phyloP scores from a whole-genome alignment of 2,329 filamentous ascomycete species.

The Aspergillus fumigatiaffinis region DNA sequence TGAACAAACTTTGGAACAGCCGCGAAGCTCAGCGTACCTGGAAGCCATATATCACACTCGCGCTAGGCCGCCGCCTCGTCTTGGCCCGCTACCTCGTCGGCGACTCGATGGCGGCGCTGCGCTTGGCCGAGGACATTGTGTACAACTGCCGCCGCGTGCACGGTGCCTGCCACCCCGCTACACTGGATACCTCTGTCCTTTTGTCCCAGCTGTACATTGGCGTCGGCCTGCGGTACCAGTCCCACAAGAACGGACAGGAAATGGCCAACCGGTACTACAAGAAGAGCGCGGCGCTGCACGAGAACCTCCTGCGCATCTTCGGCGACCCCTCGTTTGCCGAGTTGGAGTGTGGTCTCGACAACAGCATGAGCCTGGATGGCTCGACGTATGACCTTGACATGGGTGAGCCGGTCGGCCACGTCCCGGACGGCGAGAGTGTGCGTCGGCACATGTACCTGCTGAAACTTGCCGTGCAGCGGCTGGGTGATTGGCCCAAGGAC shows the following conservation, averaged over 20 bases:
- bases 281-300: conserved; percentile 34
- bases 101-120: conserved; percentile 42
- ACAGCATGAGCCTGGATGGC: conserved; percentile 9
- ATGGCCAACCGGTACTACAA: conserved; percentile 39
- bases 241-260: conserved; percentile 27
- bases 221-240: conserved; percentile 33
- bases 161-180: conserved; percentile 44
- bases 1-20: conserved; percentile 43
- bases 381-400: conserved; percentile 7
- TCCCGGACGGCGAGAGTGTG: conserved; percentile 23
- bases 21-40: conserved; percentile 43
- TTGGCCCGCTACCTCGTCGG: conserved; percentile 48
- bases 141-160: conserved; percentile 54
- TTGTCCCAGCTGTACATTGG: conserved; percentile 49
- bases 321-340: conserved; percentile 30
- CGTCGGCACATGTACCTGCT: conserved; percentile 37
- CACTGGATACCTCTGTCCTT: conserved; percentile 47
- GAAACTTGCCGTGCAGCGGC: conserved; percentile 37
- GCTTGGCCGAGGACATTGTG: conserved; percentile 50
- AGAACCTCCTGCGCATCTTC: conserved; percentile 35
- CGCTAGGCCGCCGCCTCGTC: conserved; percentile 49
- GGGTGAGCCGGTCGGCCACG: not conserved
- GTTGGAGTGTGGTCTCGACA: conserved; percentile 11
- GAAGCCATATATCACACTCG: conserved; percentile 43
- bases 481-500: conserved; percentile 45